Conservation (phyloP, 257 asterid genomes). For the Solanum chilense region DNA sequence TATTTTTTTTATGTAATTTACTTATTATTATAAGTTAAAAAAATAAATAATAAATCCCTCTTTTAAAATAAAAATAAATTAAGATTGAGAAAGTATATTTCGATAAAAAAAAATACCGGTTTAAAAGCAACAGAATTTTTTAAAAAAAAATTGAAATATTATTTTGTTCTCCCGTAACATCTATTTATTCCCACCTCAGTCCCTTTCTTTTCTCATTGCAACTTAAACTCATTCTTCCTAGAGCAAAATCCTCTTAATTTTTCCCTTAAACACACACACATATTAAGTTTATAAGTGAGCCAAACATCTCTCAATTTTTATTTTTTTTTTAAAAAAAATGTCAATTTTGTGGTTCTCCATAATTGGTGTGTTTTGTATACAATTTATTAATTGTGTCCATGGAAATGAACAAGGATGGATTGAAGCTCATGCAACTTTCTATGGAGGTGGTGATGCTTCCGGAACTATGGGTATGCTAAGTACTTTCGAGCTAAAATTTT, state of each 20-base stretch:
- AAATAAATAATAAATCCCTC: neutral
- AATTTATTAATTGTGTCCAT: constrained; percentile 2
- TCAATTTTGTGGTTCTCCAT: neutral
- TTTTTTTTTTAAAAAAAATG: neutral
- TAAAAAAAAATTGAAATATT: neutral
- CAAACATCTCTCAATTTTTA: neutral
- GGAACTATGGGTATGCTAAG: constrained; percentile 44
- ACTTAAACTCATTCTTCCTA: neutral
- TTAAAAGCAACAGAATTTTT: neutral
- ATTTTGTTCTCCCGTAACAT: neutral
- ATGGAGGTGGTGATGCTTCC: constrained; percentile 58
- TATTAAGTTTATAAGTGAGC: neutral
- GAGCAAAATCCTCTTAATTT: neutral
- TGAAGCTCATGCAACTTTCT: constrained; percentile 59
- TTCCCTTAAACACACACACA: neutral
- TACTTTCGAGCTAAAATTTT: neutral
- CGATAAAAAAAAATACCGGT: neutral
- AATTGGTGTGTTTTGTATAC: neutral
- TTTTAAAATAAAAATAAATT: no score
- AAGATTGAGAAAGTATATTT: no score
- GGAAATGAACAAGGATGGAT: constrained; percentile 38
- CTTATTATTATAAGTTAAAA: no score
- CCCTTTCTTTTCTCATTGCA: neutral
- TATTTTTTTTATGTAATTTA: no score
- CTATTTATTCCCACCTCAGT: neutral